Conservation (phyloP, 169 alveolate genomes). For the Plasmodium billcollinsi region DNA sequence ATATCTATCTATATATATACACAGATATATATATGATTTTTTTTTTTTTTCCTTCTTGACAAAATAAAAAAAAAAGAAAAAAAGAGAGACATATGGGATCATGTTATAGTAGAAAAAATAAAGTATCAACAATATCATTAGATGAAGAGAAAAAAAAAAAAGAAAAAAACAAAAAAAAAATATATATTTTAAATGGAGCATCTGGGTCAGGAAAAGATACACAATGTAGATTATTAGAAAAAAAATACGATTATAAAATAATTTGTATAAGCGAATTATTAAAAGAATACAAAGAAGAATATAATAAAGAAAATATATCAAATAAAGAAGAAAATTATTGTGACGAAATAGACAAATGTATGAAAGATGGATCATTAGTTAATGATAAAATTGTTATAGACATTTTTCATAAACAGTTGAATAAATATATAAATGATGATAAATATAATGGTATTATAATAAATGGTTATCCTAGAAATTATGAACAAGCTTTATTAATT, state of each 20-base stretch:
- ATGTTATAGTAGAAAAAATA: constrained; percentile 9
- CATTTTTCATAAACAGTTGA: constrained; percentile 2
- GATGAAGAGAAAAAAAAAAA: constrained; percentile 7
- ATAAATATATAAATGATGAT: constrained; percentile 10
- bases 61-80: background rate
- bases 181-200: constrained; percentile 44
- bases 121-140: background rate
- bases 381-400: constrained; percentile 23
- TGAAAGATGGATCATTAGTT: constrained; percentile 37
- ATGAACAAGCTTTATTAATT: constrained; percentile 50
- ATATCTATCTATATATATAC: too few species aligned
- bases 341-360: constrained; percentile 24
- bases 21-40: too few species aligned
- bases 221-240: constrained; percentile 22
- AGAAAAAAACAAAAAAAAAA: background rate
- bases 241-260: constrained; percentile 27
- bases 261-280: constrained; percentile 29
- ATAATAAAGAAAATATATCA: constrained; percentile 3
- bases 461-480: constrained; percentile 51
- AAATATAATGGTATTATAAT: constrained; percentile 33
- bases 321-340: background rate
- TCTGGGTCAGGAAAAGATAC: constrained; percentile 74
- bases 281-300: constrained; percentile 24
- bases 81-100: background rate
- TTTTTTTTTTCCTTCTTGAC: background rate